Percentiles rank a stretch among this genome's conserved stretches.
Conservation (phyloP, 208 protist species). For the Trypanosoma grayi region DNA sequence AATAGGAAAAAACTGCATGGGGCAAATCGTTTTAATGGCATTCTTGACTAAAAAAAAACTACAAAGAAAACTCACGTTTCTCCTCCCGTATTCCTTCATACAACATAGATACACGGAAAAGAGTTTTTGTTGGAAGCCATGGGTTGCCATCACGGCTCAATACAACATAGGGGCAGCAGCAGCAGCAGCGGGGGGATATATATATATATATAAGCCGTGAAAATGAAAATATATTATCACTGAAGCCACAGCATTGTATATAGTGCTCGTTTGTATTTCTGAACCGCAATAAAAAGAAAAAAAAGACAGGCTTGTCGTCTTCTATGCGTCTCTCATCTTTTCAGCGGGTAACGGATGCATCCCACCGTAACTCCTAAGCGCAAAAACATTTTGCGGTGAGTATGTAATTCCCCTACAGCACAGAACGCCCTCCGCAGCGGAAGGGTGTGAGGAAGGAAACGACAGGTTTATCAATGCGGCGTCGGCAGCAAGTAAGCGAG, state of each 20-base stretch:
- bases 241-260: too few relatives aligned
- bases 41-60: background rate
- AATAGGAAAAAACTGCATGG: background rate
- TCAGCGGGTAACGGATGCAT: constrained; percentile 6
- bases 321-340: background rate
- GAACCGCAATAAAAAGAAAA: background rate
- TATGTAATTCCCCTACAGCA: constrained; percentile 16
- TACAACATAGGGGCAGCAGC: too few relatives aligned
- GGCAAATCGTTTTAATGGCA: background rate
- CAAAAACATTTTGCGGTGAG: constrained; percentile 15
- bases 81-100: too few relatives aligned
- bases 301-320: background rate
- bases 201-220: too few relatives aligned
- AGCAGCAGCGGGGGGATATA: too few relatives aligned
- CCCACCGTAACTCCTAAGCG: constrained; percentile 21
- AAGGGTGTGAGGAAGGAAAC: background rate
- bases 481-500: constrained; percentile 14
- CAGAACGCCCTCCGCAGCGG: background rate
- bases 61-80: background rate
- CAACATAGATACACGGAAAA: too few relatives aligned
- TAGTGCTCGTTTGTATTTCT: too few relatives aligned
- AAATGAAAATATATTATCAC: too few relatives aligned
- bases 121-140: too few relatives aligned
- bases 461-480: background rate
- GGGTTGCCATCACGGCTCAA: too few relatives aligned